Evolutionary conservation across 2,329 filamentous ascomycete species (phyloP), one percentile per base, ranked within the genome.

Genomic region (Ophidiomyces ophidiicola): DNA sequence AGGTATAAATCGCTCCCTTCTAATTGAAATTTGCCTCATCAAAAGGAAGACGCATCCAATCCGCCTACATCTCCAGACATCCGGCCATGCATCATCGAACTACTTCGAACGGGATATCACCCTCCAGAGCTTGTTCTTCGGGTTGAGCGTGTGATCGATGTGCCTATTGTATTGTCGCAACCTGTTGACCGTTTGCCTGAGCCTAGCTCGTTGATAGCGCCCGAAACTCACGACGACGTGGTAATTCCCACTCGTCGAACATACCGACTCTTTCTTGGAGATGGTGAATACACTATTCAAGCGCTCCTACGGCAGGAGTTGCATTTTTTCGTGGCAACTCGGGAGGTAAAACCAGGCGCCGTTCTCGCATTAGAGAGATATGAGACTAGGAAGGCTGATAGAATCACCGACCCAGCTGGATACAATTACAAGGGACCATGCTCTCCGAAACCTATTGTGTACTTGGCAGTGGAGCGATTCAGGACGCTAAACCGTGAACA

Each of bases 241-340:
- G 15, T n/a, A 14, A 12, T 32, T 15, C 26, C 28, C 12, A 37
- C 14, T 11, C 20, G 40, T 18, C 44, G 34, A 24, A 42, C 41
- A 17, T 49, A 43, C 26, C 42, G 48, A 11, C 15, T 50, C 11
- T 46, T 47, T 12, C 36, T 55, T 6, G 50, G 49, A 6, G 53
- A 56, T 45, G 51, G 51, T 17, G 42, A 54, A n/a, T 42, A 52
- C 11, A 44, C 50, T 30, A 46, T 56, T n/a, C 52, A 55, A 39
- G 53, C 53, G 6, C 45, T 55, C 5, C 31, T 56, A 11, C 44
- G 36, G 29, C 41, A 45, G 28, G 24, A 46, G 28, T 15, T 47
- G 10, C 41, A 45, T 44, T 42, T 32, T 26, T 46, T 52, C n/a
- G 38, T 42, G 3, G 39, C 44, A 10, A 41, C 24, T 2, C 34